Base-by-base conservation (phyloP, 345 rosid genomes). In the Pugionium cornutum region DNA sequence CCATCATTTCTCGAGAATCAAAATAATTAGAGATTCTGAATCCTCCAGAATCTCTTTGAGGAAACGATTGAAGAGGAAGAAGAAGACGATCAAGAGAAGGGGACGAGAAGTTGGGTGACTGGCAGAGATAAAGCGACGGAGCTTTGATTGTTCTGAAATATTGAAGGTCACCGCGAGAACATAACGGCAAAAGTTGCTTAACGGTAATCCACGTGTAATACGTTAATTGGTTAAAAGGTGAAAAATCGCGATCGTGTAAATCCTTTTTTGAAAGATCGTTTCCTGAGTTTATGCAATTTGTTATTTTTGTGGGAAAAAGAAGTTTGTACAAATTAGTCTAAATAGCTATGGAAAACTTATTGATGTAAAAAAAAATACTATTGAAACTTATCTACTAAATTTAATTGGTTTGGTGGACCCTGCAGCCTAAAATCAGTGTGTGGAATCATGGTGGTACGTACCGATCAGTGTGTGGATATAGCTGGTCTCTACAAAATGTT, bases 341-440 rank as follows among this genome's bases (percentile, higher is more conserved):
- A 18, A 18, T 67, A 0, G 83, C 87, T 1, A 11, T 84, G 9
- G 77, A 89, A 63, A 89, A 84, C 55, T 84, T 72, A 79, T 39
- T 88, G 61, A 84, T 88, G 89, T 18, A 18, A 18, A 18, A 18
- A 18, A 18, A 18, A n/a, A n/a, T n/a, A 0, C 18, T 18, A 18
- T 18, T 18, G 18, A 18, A 18, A 18, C 18, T 18, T 18, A 18
- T 18, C 18, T 18, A 18, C 18, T 18, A 18, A 18, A 18, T 18
- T 18, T 18, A 18, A 18, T 18, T 18, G 18, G 18, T 18, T 18
- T 18, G 18, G 18, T 80, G 60, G 0, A 89, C 86, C 30, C 28
- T 85, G 43, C 84, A 83, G 58, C 95, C 95, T 0, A 90, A 75
- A 60, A 83, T 90, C 59, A 86, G 92, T 67, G 70, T 88, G 11